phyloP scores from a whole-genome alignment of 2,329 filamentous ascomycete genomes.

The Annulohypoxylon truncatum region DNA sequence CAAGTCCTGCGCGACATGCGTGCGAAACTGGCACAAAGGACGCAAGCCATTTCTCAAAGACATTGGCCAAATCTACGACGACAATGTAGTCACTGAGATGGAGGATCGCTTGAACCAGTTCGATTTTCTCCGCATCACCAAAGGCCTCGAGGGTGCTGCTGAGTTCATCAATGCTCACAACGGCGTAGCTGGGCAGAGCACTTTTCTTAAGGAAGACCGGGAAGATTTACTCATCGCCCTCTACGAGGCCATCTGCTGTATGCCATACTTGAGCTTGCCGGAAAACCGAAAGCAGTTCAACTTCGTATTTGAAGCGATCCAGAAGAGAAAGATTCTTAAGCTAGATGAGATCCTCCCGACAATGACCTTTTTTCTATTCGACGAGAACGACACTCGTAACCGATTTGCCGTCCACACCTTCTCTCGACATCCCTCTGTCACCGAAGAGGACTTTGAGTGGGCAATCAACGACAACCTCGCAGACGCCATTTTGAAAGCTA shows the following conservation, averaged over 20 bases:
- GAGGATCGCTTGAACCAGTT: slow-evolving; percentile 67
- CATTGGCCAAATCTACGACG: slow-evolving; percentile 65
- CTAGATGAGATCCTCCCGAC: slow-evolving; percentile 80
- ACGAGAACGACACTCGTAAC: slow-evolving; percentile 70
- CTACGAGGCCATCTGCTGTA: slow-evolving; percentile 89
- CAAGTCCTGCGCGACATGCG: slow-evolving; percentile 74
- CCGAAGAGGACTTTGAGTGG: slow-evolving; percentile 85
- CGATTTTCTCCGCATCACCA: slow-evolving; percentile 71
- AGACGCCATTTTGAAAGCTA: slow-evolving; percentile 72
- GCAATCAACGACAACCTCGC: slow-evolving; percentile 80
- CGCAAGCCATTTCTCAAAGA: slow-evolving; percentile 72
- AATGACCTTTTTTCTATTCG: slow-evolving; percentile 87
- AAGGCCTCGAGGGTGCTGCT: slow-evolving; percentile 68
- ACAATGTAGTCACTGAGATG: slow-evolving; percentile 64
- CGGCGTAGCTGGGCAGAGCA: slow-evolving; percentile 54
- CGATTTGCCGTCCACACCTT: slow-evolving; percentile 77
- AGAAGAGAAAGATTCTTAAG: slow-evolving; percentile 81
- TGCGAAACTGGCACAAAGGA: slow-evolving; percentile 78
- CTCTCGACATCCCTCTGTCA: slow-evolving; percentile 72
- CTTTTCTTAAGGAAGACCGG: slow-evolving; percentile 57
- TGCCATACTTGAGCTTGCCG: slow-evolving; percentile 74
- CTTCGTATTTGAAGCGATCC: slow-evolving; percentile 82
- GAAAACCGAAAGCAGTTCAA: slow-evolving; percentile 74
- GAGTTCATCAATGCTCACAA: slow-evolving; percentile 60
- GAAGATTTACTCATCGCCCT: slow-evolving; percentile 78